These are phyloP conservation scores for Microstroma glucosiphilum DNA, from an alignment of 1,284 basidiomycete species.

Conservation along the genomic window DNA sequence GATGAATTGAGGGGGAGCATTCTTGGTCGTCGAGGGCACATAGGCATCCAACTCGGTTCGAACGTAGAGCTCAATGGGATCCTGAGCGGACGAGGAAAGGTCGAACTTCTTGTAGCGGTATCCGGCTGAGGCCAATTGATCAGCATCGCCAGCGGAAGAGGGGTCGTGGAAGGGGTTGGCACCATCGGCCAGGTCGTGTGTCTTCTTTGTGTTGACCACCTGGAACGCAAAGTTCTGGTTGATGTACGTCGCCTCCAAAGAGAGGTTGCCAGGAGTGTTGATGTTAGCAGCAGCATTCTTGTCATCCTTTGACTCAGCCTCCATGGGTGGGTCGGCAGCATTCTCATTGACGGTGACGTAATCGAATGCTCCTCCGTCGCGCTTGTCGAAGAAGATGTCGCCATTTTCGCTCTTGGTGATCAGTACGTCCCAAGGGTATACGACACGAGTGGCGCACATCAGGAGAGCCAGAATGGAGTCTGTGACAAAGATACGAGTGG, in stretches of 20 bases:
- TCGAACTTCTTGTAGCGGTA: constrained; percentile 97
- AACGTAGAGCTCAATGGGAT: constrained; percentile 72
- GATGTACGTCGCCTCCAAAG: constrained; percentile 96
- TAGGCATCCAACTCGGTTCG: constrained; percentile 96
- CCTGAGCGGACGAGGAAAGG: constrained; percentile 81
- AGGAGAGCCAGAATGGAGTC: constrained; percentile 92
- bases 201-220: constrained; percentile 71
- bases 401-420: constrained; percentile 79
- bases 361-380: constrained; percentile 84
- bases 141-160: constrained; percentile 56
- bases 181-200: constrained; percentile 48
- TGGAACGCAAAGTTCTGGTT: constrained; percentile 99
- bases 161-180: constrained; percentile 78
- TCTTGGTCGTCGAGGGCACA: constrained; percentile 43
- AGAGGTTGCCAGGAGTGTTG: constrained; percentile 88
- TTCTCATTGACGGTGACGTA: constrained; percentile 99
- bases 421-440: constrained; percentile 98
- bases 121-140: constrained; percentile 87
- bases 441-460: constrained; percentile 90
- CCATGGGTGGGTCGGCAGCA: constrained; percentile 86
- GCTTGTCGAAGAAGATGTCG: constrained; percentile 94
- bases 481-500: constrained; percentile 77
- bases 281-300: constrained; percentile 58
- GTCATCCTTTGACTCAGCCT: constrained; percentile 56
- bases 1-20: constrained; percentile 52